Percentiles rank a stretch among this genome's conserved stretches.
phyloP scores from a whole-genome alignment of 257 asterid genomes.

The Solanum verrucosum region DNA sequence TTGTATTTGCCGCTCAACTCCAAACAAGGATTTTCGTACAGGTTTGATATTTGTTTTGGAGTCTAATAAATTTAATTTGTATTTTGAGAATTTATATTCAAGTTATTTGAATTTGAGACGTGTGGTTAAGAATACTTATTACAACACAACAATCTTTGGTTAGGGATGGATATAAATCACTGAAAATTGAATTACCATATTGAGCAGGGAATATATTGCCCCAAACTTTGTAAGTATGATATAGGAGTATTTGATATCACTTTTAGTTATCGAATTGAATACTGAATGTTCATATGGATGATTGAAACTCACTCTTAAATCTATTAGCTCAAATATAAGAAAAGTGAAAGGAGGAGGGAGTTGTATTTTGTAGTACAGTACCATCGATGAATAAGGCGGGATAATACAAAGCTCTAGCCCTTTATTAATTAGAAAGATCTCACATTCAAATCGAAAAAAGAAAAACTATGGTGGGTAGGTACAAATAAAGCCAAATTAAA shows the following conservation, averaged over 20 bases:
- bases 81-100: too few relatives aligned
- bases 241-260: not conserved
- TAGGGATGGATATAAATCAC: not conserved
- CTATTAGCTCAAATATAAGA: not conserved
- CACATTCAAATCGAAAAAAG: not conserved
- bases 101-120: not conserved
- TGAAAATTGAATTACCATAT: not conserved
- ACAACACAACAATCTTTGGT: not conserved
- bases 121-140: not conserved
- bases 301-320: not conserved
- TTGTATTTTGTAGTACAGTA: too few relatives aligned
- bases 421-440: too few relatives aligned
- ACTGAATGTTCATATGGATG: not conserved
- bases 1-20: not conserved
- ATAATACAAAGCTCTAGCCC: not conserved
- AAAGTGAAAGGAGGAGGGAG: too few relatives aligned
- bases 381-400: too few relatives aligned
- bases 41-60: fast-evolving
- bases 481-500: not conserved
- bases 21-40: not conserved
- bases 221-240: not conserved
- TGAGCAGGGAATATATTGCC: not conserved
- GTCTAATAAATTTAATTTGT: not conserved
- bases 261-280: not conserved
- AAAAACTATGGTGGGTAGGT: not conserved